Evolutionary conservation across 805 yeast species (phyloP).

Genomic region (Saccharomycopsis fibuligera): DNA sequence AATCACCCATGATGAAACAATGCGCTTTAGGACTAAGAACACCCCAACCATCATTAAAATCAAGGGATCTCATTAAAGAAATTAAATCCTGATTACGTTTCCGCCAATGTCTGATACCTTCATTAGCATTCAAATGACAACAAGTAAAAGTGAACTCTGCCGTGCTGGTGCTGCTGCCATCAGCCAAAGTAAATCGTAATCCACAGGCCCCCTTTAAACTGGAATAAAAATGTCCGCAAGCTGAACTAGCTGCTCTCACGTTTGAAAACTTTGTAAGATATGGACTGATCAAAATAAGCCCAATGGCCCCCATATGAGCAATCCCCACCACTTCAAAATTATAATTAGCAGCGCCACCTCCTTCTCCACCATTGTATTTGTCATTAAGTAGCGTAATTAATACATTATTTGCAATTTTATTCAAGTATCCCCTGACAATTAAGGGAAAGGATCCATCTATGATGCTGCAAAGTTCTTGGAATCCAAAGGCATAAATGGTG

Average conservation of each 20-base stretch:
- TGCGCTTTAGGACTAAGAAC: conserved; percentile 49
- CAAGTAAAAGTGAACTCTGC: conserved; percentile 50
- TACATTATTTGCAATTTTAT: conserved; percentile 29
- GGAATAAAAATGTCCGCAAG: conserved; percentile 55
- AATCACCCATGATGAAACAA: conserved; percentile 74
- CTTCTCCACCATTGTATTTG: conserved; percentile 31
- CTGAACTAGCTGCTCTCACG: conserved; percentile 28
- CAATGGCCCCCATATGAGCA: conserved; percentile 52
- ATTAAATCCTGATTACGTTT: conserved; percentile 49
- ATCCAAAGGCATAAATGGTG: conserved; percentile 42
- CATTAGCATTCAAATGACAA: conserved; percentile 75
- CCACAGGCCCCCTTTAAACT: conserved; percentile 74
- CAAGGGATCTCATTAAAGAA: conserved; percentile 45
- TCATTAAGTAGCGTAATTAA: conserved; percentile 32
- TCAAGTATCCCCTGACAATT: conserved; percentile 33
- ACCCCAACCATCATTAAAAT: conserved; percentile 52
- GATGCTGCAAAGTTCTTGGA: conserved; percentile 57
- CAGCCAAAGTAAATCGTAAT: conserved; percentile 38
- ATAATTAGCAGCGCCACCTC: no score
- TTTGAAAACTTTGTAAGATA: conserved; percentile 26
- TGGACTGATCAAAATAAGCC: conserved; percentile 45
- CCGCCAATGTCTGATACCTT: conserved; percentile 45
- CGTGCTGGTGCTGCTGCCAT: conserved; percentile 20
- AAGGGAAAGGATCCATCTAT: conserved; percentile 45
- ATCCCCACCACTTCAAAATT: conserved; percentile 38